Percentiles rank a stretch among this genome's conserved stretches.
Evolutionary conservation across 345 rosid species (phyloP).

Genomic region (Dimocarpus longan): DNA sequence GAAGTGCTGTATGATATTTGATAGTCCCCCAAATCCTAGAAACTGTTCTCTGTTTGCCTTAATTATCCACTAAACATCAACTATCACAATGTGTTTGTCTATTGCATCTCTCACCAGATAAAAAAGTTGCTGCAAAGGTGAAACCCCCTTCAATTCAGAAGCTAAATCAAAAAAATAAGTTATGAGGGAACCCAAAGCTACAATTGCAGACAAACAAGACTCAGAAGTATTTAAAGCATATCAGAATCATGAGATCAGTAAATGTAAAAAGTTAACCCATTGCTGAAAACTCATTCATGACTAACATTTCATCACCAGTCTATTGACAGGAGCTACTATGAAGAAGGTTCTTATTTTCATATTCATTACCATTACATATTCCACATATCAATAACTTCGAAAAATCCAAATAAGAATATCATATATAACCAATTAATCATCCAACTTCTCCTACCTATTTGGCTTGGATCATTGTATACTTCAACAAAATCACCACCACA

Average conservation of each 20-base stretch:
- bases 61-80: not conserved
- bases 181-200: not conserved
- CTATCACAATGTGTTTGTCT: not conserved
- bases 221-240: not conserved
- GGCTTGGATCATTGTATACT: constrained; percentile 81
- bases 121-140: not conserved
- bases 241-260: not conserved
- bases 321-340: not conserved
- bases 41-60: not conserved
- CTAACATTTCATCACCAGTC: not conserved
- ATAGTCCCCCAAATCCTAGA: not conserved
- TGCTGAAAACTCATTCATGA: not conserved
- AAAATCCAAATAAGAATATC: constrained; percentile 12
- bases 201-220: not conserved
- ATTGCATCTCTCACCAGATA: not conserved
- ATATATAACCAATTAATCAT: constrained; percentile 11
- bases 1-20: not conserved
- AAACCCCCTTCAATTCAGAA: not conserved
- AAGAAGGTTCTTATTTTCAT: not conserved
- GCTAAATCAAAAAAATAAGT: not conserved
- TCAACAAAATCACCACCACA: constrained; percentile 99
- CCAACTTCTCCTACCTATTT: constrained; percentile 58
- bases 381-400: not conserved
- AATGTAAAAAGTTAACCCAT: not conserved
- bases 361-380: not conserved